Evolutionary conservation across 2,329 filamentous ascomycete species (phyloP).

Genomic region (Trichoderma sp.): DNA sequence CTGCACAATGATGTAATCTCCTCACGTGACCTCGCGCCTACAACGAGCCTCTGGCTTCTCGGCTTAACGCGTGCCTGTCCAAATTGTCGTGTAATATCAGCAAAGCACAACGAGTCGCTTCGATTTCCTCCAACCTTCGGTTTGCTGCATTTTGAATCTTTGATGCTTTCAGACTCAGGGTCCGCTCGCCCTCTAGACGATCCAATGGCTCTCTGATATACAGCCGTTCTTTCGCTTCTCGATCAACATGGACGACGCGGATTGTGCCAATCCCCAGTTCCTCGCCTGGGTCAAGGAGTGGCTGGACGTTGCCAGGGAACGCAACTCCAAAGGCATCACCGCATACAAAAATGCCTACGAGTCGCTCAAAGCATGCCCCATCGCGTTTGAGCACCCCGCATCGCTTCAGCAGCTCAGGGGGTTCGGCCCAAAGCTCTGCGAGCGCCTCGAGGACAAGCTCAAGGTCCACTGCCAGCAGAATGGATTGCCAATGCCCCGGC

Average conservation of each 20-base stretch:
- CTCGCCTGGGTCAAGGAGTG: slow-evolving; percentile 77
- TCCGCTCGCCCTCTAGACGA: no score
- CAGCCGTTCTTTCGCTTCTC: background rate
- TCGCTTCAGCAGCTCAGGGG: slow-evolving; percentile 73
- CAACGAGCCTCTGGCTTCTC: background rate
- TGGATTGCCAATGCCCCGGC: slow-evolving; percentile 67
- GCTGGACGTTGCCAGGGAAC: slow-evolving; percentile 69
- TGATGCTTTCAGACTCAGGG: background rate
- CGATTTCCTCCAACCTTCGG: background rate
- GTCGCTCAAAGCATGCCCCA: slow-evolving; percentile 73
- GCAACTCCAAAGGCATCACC: slow-evolving; percentile 69
- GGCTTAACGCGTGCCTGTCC: slow-evolving; percentile 11
- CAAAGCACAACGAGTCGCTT: background rate
- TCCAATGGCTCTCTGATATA: background rate
- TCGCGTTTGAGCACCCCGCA: slow-evolving; percentile 70
- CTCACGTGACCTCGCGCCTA: slow-evolving; percentile 26
- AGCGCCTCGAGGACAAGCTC: slow-evolving; percentile 65
- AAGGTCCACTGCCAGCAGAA: slow-evolving; percentile 65
- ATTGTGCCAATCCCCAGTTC: slow-evolving; percentile 70
- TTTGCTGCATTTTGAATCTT: no score
- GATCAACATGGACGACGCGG: slow-evolving; percentile 36
- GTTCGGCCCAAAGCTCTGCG: slow-evolving; percentile 71
- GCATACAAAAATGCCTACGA: slow-evolving; percentile 76
- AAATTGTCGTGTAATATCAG: background rate
- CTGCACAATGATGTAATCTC: slow-evolving; percentile 1